These are phyloP conservation scores for Verbascum thapsus DNA, from an alignment of 257 asterid species.

Conservation along the genomic window DNA sequence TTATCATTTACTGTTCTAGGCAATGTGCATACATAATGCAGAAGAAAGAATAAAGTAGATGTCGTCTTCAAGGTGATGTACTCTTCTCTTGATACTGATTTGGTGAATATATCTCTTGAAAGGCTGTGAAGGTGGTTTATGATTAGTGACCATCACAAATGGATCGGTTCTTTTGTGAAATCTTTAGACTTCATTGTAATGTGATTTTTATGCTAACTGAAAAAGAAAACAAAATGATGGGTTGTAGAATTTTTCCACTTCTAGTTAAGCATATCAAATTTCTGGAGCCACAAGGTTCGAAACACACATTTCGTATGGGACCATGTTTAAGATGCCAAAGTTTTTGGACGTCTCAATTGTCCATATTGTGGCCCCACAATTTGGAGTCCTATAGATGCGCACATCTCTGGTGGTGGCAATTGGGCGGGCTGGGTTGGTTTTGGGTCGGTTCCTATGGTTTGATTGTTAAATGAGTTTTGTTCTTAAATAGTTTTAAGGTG, in stretches of 20 bases:
- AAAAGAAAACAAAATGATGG: background rate
- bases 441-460: too few species aligned
- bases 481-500: too few species aligned
- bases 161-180: slow-evolving; percentile 15
- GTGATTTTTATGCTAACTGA: background rate
- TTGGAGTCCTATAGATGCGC: too few species aligned
- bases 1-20: background rate
- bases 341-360: too few species aligned
- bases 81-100: background rate
- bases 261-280: background rate
- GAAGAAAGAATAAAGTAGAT: slow-evolving; percentile 14
- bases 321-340: too few species aligned
- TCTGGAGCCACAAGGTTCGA: background rate
- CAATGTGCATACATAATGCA: slow-evolving; percentile 7
- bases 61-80: background rate
- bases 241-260: background rate
- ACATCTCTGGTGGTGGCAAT: too few species aligned
- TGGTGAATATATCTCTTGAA: slow-evolving; percentile 18
- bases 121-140: slow-evolving; percentile 11
- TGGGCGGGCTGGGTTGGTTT: too few species aligned
- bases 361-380: too few species aligned
- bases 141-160: slow-evolving; percentile 10
- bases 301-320: background rate
- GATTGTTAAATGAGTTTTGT: too few species aligned
- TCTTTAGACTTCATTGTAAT: slow-evolving; percentile 5